Base-by-base conservation (phyloP, 73 alveolate species). In the Uronychia binucleata region DNA sequence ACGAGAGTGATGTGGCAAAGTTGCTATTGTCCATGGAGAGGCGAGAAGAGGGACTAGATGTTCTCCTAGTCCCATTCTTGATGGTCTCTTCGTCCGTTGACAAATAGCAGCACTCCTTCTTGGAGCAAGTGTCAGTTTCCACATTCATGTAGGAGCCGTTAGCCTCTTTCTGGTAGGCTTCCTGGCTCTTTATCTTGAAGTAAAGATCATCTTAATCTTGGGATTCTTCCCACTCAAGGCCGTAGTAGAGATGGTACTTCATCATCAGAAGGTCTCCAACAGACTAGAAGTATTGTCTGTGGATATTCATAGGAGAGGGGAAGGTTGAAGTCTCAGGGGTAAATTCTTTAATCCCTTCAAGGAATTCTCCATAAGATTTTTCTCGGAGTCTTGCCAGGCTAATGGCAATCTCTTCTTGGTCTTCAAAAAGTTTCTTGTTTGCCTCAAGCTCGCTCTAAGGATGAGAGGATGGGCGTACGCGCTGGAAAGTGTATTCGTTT, bases 371-470 rank as follows among this genome's bases (percentile, higher is more conserved):
- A 46, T 46, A 46, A 46, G n/a, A 11, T 19, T 11, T 46, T 19
- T 46, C 67, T 46, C n/a, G n/a, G 19, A 46, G 67, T 46, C 67
- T 19, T 30, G 88, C 58, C 31, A 57, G 75, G 27, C 28, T 32
- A 32, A 81, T 59, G 5, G 88, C 88, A 8, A 81, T 81, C 30
- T 81, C 81, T 32, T 59, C 80, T 59, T 81, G 88, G 33, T 81
- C 88, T 25, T 77, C 28, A 59, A 81, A 81, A 13, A 81, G 57
- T 30, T 81, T 81, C 75, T 81, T 81, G 28, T 59, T 81, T 0
- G 67, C 67, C 19, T 46, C 67, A 11, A 46, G 19, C n/a, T 46
- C 67, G 19, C 67, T 46, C 67, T 46, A 46, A 46, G 67, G 19
- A 46, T 11, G 5, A 11, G 19, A 11, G 19, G 19, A 46, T 11